Evolutionary conservation across 768 basidiomycete genomes (phyloP).

Genomic region (Boletus subparvulus): DNA sequence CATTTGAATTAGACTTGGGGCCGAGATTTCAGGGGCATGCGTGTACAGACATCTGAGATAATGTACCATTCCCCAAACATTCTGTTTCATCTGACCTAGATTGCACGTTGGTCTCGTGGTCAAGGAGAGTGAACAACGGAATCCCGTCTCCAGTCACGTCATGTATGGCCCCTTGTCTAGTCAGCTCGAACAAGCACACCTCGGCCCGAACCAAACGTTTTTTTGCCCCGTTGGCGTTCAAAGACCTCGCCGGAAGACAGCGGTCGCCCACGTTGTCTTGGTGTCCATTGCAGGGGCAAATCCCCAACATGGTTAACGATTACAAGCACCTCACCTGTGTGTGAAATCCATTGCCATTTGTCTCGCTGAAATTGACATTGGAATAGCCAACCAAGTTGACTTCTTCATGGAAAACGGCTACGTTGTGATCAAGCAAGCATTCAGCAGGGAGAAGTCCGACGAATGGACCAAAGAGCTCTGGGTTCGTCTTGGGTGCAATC

Average conservation of each 20-base stretch:
- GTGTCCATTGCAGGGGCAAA: neutral
- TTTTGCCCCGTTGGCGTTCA: neutral
- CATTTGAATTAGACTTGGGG: neutral
- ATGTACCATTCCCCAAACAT: neutral
- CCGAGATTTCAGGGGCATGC: neutral
- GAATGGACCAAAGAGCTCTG: conserved; percentile 56
- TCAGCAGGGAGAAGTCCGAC: conserved; percentile 45
- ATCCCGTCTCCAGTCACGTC: neutral
- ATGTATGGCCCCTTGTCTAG: neutral
- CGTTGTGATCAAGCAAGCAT: conserved; percentile 52
- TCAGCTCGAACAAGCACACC: neutral
- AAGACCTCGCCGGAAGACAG: neutral
- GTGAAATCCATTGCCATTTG: neutral
- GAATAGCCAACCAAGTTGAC: conserved; percentile 40
- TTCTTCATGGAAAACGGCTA: conserved; percentile 60
- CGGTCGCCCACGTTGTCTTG: neutral
- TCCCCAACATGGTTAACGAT: neutral
- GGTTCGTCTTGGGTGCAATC: conserved; percentile 51
- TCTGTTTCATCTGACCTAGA: neutral
- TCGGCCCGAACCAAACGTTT: neutral
- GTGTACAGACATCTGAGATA: neutral
- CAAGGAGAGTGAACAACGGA: neutral
- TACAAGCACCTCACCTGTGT: neutral
- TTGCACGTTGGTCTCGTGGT: neutral
- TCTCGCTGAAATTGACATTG: neutral